Conservation (phyloP, 495 filamentous ascomycete species). For the Penicillium paxilli region DNA sequence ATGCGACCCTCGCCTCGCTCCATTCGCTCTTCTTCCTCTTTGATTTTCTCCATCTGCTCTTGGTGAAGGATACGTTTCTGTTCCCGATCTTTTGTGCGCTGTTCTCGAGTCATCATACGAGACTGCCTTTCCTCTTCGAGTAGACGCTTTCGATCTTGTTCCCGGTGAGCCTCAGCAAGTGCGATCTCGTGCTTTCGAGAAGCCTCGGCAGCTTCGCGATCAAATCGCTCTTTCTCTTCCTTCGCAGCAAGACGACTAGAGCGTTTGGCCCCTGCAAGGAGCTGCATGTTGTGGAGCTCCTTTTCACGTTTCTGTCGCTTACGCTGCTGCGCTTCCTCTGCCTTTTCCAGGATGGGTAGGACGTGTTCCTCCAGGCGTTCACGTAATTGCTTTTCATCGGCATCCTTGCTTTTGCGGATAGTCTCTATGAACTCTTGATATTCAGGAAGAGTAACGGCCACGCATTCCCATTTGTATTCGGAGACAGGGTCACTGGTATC, state of each 20-base stretch:
- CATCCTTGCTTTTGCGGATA: constrained; percentile 71
- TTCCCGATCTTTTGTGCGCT: constrained; percentile 80
- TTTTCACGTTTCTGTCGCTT: constrained; percentile 71
- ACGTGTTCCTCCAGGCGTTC: constrained; percentile 71
- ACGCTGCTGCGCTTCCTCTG: constrained; percentile 68
- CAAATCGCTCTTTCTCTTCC: constrained; percentile 71
- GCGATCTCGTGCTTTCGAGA: constrained; percentile 68
- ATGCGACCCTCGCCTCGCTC: constrained; percentile 62
- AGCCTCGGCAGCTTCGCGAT: constrained; percentile 70
- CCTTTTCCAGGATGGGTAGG: constrained; percentile 78
- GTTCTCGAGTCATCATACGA: constrained; percentile 81
- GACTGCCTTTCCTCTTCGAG: constrained; percentile 76
- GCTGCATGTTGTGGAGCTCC: constrained; percentile 75
- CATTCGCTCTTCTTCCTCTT: constrained; percentile 71
- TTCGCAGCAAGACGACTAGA: constrained; percentile 85
- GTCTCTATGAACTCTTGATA: constrained; percentile 70
- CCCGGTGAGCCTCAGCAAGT: constrained; percentile 63
- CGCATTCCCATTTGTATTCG: constrained; percentile 77
- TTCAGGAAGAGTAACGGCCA: constrained; percentile 77
- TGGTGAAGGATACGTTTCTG: constrained; percentile 76
- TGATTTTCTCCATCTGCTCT: constrained; percentile 75
- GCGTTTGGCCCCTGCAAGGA: constrained; percentile 88
- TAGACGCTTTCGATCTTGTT: constrained; percentile 62
- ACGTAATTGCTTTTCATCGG: constrained; percentile 77
- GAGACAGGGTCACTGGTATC: constrained; percentile 32